These are phyloP conservation scores for Panicum hallii DNA, from an alignment of 202 grass and related monocot genomes.

Conservation along the genomic window DNA sequence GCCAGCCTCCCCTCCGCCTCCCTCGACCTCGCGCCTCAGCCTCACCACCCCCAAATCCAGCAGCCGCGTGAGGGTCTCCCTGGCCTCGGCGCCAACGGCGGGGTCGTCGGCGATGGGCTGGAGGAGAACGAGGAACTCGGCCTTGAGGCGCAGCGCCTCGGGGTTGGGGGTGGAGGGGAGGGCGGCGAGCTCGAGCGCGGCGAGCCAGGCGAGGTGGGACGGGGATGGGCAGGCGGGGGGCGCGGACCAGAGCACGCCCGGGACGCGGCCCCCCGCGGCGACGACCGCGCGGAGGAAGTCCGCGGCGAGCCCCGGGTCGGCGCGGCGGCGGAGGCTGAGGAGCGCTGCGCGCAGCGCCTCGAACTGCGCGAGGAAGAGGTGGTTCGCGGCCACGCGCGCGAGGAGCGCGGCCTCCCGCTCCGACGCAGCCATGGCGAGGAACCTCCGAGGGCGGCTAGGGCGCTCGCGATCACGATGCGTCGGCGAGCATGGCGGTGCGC, in stretches of 20 bases:
- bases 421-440: conserved; percentile 54
- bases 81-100: conserved; percentile 41
- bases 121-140: conserved; percentile 81
- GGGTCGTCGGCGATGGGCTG: conserved; percentile 61
- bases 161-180: conserved; percentile 57
- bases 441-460: neutral
- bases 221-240: conserved; percentile 65
- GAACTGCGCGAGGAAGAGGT: conserved; percentile 94
- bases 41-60: conserved; percentile 70
- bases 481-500: conserved; percentile 18
- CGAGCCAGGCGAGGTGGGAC: conserved; percentile 91
- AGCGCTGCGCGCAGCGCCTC: conserved; percentile 83
- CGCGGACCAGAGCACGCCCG: conserved; percentile 74
- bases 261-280: conserved; percentile 66
- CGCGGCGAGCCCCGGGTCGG: conserved; percentile 57
- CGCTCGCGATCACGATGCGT: conserved; percentile 28
- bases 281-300: conserved; percentile 67
- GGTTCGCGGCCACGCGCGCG: conserved; percentile 79
- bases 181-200: conserved; percentile 75
- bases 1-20: conserved; percentile 17
- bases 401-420: conserved; percentile 84
- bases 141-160: conserved; percentile 64
- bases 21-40: conserved; percentile 59
- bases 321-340: conserved; percentile 84
- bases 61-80: conserved; percentile 55